Conservation (phyloP, 2,329 filamentous ascomycete genomes). For the Aspergillus pseudoterreus region DNA sequence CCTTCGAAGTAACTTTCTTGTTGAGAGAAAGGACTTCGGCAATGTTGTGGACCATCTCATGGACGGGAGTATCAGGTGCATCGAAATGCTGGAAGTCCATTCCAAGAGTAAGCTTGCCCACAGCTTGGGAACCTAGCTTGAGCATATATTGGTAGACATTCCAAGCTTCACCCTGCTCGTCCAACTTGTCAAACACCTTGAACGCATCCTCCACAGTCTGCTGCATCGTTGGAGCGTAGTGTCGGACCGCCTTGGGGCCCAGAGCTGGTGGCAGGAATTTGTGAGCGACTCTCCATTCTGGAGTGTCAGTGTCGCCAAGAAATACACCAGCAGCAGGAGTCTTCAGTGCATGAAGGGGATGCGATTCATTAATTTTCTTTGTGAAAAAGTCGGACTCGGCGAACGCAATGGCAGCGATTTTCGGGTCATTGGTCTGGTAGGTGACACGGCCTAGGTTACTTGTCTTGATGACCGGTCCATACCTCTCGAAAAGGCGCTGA, state of each 20-base stretch:
- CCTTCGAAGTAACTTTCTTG: constrained; percentile 55
- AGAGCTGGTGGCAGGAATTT: constrained; percentile 61
- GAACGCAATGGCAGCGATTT: constrained; percentile 46
- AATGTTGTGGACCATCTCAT: constrained; percentile 52
- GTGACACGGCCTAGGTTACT: constrained; percentile 50
- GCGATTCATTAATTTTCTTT: constrained; percentile 44
- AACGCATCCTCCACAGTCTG: constrained; percentile 50
- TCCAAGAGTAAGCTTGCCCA: constrained; percentile 45
- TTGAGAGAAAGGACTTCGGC: constrained; percentile 53
- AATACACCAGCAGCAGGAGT: constrained; percentile 28
- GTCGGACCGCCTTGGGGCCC: constrained; percentile 57
- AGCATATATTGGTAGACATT: constrained; percentile 52
- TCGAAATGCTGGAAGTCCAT: constrained; percentile 46
- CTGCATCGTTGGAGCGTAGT: constrained; percentile 60
- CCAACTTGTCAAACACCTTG: constrained; percentile 47
- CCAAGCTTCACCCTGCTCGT: constrained; percentile 42
- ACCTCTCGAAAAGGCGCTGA: constrained; percentile 51
- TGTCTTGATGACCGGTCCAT: constrained; percentile 52
- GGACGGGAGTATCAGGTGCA: constrained; percentile 43
- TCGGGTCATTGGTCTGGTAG: constrained; percentile 52
- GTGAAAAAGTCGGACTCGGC: constrained; percentile 53
- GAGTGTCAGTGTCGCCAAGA: constrained; percentile 31
- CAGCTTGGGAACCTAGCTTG: constrained; percentile 43
- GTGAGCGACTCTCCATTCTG: constrained; percentile 45
- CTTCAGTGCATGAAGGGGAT: constrained; percentile 29